Percentiles rank a stretch among this genome's conserved stretches.
phyloP scores from a whole-genome alignment of 2,329 filamentous ascomycete genomes.

The Colletotrichum incanum region DNA sequence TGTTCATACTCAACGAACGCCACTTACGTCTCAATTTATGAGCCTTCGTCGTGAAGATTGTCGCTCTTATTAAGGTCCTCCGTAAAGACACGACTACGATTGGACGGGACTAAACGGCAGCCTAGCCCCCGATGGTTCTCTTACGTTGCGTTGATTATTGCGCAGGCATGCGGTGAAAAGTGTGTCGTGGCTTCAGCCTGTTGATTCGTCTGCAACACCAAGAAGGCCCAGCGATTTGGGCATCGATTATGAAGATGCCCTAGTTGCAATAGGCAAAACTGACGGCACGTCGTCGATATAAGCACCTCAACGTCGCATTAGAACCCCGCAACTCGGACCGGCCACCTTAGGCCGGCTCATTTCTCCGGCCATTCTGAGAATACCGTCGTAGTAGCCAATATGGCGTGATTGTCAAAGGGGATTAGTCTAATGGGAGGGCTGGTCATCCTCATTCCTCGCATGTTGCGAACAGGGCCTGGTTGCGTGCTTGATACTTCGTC shows the following conservation, averaged over 20 bases:
- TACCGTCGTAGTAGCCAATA: constrained; percentile 1
- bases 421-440: not conserved
- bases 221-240: not conserved
- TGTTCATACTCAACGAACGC: not conserved
- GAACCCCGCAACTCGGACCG: constrained; percentile 18
- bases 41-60: not conserved
- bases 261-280: no score
- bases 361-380: constrained; percentile 8
- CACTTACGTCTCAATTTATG: not conserved
- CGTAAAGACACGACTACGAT: not conserved
- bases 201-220: not conserved
- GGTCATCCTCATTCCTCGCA: not conserved
- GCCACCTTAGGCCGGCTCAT: not conserved
- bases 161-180: not conserved
- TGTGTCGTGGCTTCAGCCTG: not conserved
- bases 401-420: constrained; percentile 18
- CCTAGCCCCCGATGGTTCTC: not conserved
- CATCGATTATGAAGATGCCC: not conserved
- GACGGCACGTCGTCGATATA: constrained; percentile 17
- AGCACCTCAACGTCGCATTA: constrained; percentile 27
- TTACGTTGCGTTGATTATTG: no score
- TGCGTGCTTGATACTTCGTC: not conserved
- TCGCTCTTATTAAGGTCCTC: not conserved
- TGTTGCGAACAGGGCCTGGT: no score
- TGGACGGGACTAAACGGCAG: no score